Evolutionary conservation across 1,284 basidiomycete genomes (phyloP).

Genomic region (Phlebopus sp.): DNA sequence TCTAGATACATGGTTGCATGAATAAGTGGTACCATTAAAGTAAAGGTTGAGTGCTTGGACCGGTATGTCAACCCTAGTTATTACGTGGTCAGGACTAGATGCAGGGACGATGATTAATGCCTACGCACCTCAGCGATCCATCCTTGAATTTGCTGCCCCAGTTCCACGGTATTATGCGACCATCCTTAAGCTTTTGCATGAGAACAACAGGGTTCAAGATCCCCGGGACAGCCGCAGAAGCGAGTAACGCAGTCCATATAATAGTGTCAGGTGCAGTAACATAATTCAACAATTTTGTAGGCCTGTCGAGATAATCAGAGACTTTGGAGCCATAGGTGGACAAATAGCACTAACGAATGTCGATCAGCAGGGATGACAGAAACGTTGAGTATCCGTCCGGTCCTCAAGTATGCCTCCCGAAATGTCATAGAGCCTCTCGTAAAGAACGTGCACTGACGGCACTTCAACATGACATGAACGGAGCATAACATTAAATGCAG

Average conservation of each 20-base stretch:
- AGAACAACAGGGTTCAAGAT: conserved; percentile 87
- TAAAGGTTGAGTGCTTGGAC: conserved; percentile 90
- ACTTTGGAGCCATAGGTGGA: conserved; percentile 3
- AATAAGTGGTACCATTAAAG: conserved; percentile 65
- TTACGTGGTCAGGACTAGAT: conserved; percentile 1
- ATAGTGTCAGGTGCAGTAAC: conserved; percentile 90
- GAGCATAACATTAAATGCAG: neutral
- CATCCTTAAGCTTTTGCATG: conserved; percentile 89
- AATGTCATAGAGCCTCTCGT: conserved; percentile 95
- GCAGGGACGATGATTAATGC: neutral
- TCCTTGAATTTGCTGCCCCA: conserved; percentile 94
- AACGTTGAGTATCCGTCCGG: conserved; percentile 91
- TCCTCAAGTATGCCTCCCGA: conserved; percentile 90
- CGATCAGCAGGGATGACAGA: conserved; percentile 93
- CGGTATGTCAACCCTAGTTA: conserved; percentile 84
- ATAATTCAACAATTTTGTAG: conserved; percentile 94
- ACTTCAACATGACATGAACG: neutral
- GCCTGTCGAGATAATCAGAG: conserved; percentile 43
- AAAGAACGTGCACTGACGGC: conserved; percentile 68
- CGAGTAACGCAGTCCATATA: conserved; percentile 76
- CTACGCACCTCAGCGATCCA: conserved; percentile 71
- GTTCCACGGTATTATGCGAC: conserved; percentile 87
- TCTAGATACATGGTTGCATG: neutral
- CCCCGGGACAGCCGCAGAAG: conserved; percentile 83
- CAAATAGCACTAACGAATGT: conserved; percentile 66